Evolutionary conservation across 441 rosid genomes (phyloP).

Genomic region (Eruca vesicaria): DNA sequence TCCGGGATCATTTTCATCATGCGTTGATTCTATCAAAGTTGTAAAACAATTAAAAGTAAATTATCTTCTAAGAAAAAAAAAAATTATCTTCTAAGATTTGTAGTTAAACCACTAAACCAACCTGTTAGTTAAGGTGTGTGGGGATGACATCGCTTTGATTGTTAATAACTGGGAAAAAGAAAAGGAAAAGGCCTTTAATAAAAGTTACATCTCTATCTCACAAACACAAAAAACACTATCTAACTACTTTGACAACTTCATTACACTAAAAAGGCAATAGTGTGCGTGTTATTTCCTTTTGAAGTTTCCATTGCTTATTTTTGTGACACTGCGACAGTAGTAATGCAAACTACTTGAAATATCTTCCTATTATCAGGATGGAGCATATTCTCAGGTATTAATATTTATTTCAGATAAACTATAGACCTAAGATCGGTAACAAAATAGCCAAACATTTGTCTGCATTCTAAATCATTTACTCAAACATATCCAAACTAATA

Average conservation of each 20-base stretch:
- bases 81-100: not conserved
- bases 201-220: not conserved
- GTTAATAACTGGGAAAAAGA: conserved; percentile 12
- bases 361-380: not conserved
- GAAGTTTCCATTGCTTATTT: conserved; percentile 4
- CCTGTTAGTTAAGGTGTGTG: conserved; percentile 23
- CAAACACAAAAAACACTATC: conserved; percentile 30
- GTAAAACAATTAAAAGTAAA: not conserved
- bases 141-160: conserved; percentile 23
- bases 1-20: not conserved
- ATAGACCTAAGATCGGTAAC: not conserved
- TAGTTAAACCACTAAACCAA: conserved; percentile 17
- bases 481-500: not conserved
- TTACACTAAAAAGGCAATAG: conserved; percentile 31
- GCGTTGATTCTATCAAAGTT: not conserved
- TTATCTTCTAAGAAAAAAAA: not conserved
- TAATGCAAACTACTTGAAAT: not conserved
- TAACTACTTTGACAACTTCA: conserved; percentile 37
- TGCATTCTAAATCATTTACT: not conserved
- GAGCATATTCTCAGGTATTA: not conserved
- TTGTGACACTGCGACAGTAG: not conserved
- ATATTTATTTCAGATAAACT: not conserved
- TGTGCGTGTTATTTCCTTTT: conserved; percentile 20
- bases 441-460: not conserved
- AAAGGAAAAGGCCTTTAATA: conserved; percentile 11